phyloP scores from a whole-genome alignment of 2,329 filamentous ascomycete genomes.

The Lachnellula occidentalis region DNA sequence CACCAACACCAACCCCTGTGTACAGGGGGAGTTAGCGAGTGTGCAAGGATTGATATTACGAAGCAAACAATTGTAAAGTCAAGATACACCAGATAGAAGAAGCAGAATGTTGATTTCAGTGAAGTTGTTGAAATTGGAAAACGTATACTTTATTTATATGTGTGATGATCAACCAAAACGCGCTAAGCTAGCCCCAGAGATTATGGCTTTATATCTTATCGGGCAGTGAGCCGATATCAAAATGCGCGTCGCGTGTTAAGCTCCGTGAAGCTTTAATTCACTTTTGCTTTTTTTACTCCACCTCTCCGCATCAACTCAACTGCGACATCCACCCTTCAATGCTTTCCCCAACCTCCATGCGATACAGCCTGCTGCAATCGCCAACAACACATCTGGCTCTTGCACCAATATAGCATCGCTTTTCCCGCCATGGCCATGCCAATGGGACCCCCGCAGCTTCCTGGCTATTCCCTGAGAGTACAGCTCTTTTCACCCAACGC shows the following conservation, averaged over 20 bases:
- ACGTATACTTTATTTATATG: neutral
- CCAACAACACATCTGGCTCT: conserved; percentile 9
- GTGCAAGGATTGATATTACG: too few relatives aligned
- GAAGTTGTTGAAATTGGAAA: too few relatives aligned
- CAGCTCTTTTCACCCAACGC: conserved; percentile 26
- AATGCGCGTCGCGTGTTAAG: conserved; percentile 9
- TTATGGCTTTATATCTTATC: neutral
- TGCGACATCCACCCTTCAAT: conserved; percentile 2
- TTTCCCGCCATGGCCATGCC: conserved; percentile 14
- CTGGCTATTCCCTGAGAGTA: conserved; percentile 28
- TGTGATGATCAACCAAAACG: too few relatives aligned
- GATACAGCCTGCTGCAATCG: neutral
- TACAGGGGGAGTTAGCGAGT: too few relatives aligned
- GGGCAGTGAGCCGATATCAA: conserved; percentile 4
- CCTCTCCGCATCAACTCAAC: neutral
- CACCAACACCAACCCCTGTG: too few relatives aligned
- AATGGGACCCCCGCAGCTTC: conserved; percentile 24
- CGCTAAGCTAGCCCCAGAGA: too few relatives aligned
- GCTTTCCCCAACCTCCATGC: conserved; percentile 4
- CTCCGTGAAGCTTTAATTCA: conserved; percentile 1
- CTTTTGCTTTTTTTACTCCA: conserved; percentile 3
- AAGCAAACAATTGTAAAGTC: too few relatives aligned
- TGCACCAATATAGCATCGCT: conserved; percentile 3
- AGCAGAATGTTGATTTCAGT: too few relatives aligned
- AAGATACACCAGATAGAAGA: too few relatives aligned